A percentile compares a stretch with the other conserved stretches of the same genome.
These are phyloP conservation scores for Cystofilobasidium capitatum DNA, from an alignment of 768 basidiomycete species.

Conservation along the genomic window DNA sequence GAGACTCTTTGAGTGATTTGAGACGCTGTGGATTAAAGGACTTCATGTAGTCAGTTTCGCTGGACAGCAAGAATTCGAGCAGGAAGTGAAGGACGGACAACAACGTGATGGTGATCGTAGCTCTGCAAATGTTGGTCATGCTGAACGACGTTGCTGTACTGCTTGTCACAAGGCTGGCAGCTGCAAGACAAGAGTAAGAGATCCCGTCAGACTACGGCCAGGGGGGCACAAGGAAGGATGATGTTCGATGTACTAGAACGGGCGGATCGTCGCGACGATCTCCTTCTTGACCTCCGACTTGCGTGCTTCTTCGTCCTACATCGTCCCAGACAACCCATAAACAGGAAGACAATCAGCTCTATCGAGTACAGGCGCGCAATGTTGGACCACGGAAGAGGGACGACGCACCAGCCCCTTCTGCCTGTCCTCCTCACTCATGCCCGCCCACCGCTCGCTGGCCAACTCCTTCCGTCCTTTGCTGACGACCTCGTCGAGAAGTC, in stretches of 20 bases:
- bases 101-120: conserved; percentile 21
- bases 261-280: conserved; percentile 3
- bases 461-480: conserved; percentile 13
- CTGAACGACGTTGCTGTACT: conserved; percentile 20
- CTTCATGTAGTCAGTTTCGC: background rate
- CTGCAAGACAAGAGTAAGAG: background rate
- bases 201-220: background rate
- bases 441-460: conserved; percentile 15
- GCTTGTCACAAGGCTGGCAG: conserved; percentile 21
- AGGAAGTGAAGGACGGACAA: conserved; percentile 8
- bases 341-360: background rate
- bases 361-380: background rate
- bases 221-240: background rate
- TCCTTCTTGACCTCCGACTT: conserved; percentile 15
- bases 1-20: conserved; percentile 17
- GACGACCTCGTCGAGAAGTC: conserved; percentile 10
- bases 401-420: conserved; percentile 1
- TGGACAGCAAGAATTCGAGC: background rate
- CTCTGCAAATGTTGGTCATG: conserved; percentile 14
- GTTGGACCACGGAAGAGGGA: background rate
- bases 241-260: conserved; percentile 14
- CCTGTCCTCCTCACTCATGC: conserved; percentile 2
- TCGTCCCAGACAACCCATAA: no score
- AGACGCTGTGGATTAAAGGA: conserved; percentile 2
- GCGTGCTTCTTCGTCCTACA: conserved; percentile 4